These are phyloP conservation scores for Adansonia digitata DNA, from an alignment of 345 rosid species.

Conservation along the genomic window DNA sequence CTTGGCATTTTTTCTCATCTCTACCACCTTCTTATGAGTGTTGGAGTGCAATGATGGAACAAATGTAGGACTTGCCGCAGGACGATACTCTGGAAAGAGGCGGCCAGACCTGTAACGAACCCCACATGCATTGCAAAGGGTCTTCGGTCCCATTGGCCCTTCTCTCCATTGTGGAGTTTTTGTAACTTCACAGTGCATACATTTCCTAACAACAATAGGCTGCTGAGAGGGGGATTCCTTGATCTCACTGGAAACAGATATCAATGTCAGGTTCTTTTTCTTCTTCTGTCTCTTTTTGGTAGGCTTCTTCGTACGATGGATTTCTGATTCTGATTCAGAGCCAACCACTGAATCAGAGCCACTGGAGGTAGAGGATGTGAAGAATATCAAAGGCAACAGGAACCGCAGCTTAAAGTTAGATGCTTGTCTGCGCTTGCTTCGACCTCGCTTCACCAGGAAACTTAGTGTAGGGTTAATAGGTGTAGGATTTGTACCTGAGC, in stretches of 20 bases:
- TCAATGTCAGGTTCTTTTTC: constrained; percentile 27
- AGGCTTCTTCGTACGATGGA: constrained; percentile 20
- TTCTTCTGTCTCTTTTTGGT: constrained; percentile 41
- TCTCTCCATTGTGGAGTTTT: constrained; percentile 96
- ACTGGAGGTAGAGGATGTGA: constrained; percentile 14
- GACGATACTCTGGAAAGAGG: constrained; percentile 82
- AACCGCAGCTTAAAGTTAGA: constrained; percentile 20
- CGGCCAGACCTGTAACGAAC: constrained; percentile 86
- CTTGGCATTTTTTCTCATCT: constrained; percentile 57
- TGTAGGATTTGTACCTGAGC: constrained; percentile 40
- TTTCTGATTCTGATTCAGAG: constrained; percentile 38
- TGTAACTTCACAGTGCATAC: constrained; percentile 69
- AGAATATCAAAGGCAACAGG: constrained; percentile 16
- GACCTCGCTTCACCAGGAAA: constrained; percentile 53
- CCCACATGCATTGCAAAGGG: constrained; percentile 92
- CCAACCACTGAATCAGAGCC: constrained; percentile 14
- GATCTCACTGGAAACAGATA: constrained; percentile 27
- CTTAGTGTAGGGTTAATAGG: constrained; percentile 22
- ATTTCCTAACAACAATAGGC: constrained; percentile 37
- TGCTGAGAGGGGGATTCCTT: constrained; percentile 19
- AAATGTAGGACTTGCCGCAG: constrained; percentile 82
- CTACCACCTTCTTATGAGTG: constrained; percentile 70
- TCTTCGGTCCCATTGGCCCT: constrained; percentile 85
- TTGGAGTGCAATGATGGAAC: constrained; percentile 63
- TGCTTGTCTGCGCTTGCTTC: constrained; percentile 67